Conservation (phyloP, 495 filamentous ascomycete species). For the Evansstolkia leycettana region DNA sequence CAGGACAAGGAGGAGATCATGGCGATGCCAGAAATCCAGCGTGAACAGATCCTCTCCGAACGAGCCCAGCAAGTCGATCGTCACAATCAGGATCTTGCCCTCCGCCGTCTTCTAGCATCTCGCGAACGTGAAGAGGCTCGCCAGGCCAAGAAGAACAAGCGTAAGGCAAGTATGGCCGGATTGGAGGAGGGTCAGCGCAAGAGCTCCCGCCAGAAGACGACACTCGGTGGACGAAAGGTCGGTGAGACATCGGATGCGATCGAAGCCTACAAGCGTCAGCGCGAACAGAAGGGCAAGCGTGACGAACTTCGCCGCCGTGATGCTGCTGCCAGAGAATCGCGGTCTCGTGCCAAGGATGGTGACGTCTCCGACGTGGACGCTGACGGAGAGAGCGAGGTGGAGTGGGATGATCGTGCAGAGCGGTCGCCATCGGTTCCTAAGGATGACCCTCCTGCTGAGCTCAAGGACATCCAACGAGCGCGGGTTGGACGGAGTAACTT, state of each 20-base stretch:
- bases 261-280: slow-evolving; percentile 70
- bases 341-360: slow-evolving; percentile 36
- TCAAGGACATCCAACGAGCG: slow-evolving; percentile 72
- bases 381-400: slow-evolving; percentile 70
- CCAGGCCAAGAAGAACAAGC: slow-evolving; percentile 57
- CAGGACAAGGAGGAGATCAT: slow-evolving; percentile 75
- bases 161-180: slow-evolving; percentile 64
- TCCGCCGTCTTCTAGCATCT: slow-evolving; percentile 67
- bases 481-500: slow-evolving; percentile 73
- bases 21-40: slow-evolving; percentile 77
- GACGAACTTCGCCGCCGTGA: slow-evolving; percentile 64
- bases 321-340: slow-evolving; percentile 39
- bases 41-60: slow-evolving; percentile 80
- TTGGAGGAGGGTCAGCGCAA: slow-evolving; percentile 64
- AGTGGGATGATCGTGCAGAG: slow-evolving; percentile 47
- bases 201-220: slow-evolving; percentile 71
- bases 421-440: slow-evolving; percentile 30
- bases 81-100: slow-evolving; percentile 66
- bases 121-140: slow-evolving; percentile 49
- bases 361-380: slow-evolving; percentile 49
- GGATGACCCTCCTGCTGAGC: slow-evolving; percentile 49
- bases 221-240: slow-evolving; percentile 62
- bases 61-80: slow-evolving; percentile 72
- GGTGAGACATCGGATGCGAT: slow-evolving; percentile 66
- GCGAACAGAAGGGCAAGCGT: slow-evolving; percentile 63